phyloP scores from a whole-genome alignment of 129 eudicot species.

The Deinandra increscens region DNA sequence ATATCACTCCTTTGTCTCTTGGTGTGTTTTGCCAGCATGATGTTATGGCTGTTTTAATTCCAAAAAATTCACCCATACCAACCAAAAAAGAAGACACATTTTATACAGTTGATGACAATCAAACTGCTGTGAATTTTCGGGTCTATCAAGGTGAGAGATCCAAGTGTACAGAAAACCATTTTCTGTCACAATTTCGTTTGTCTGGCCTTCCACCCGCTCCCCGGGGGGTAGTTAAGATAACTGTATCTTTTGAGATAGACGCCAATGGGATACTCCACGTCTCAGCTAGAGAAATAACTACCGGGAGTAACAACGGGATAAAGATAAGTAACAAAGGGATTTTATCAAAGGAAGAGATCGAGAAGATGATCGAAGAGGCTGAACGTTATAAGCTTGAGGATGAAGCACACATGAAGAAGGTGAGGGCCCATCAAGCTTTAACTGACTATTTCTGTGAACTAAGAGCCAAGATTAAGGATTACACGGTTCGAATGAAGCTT shows the following conservation, averaged over 20 bases:
- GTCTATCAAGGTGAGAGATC: conserved; percentile 33
- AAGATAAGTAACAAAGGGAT: conserved; percentile 15
- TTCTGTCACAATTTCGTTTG: background rate
- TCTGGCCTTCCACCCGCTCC: conserved; percentile 21
- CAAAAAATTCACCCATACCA: conserved; percentile 25
- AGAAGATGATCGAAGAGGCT: conserved; percentile 30
- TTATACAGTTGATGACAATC: background rate
- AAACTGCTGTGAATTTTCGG: background rate
- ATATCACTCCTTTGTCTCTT: conserved; percentile 28
- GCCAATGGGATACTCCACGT: conserved; percentile 29
- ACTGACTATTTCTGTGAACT: background rate
- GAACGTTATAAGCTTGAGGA: conserved; percentile 28
- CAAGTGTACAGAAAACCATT: conserved; percentile 15
- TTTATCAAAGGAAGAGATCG: conserved; percentile 18
- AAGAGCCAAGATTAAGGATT: conserved; percentile 23
- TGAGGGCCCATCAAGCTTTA: conserved; percentile 6
- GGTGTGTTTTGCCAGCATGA: background rate
- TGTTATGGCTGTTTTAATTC: conserved; percentile 17
- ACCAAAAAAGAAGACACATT: background rate
- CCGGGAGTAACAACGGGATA: conserved; percentile 5
- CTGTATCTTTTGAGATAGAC: conserved; percentile 21
- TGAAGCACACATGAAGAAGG: conserved; percentile 27
- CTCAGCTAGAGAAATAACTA: conserved; percentile 21
- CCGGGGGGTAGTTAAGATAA: background rate
- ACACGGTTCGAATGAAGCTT: conserved; percentile 4